Conservation (phyloP, 305 asterid species). For the Lippia alba region DNA sequence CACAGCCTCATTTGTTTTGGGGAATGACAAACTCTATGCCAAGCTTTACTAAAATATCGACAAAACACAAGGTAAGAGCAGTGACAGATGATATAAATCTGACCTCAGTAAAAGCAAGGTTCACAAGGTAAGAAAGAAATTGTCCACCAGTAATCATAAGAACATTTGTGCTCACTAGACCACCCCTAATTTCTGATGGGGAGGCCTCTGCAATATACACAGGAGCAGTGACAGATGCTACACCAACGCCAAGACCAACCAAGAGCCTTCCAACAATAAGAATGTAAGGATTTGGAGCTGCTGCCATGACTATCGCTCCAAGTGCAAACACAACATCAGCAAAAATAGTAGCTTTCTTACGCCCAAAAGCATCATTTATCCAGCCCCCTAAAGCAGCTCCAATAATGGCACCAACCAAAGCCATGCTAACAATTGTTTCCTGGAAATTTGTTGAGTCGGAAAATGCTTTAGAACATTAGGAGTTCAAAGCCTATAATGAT, state of each 20-base stretch:
- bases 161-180: slow-evolving; percentile 96
- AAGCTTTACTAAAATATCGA: slow-evolving; percentile 9
- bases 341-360: slow-evolving; percentile 86
- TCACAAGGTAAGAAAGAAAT: slow-evolving; percentile 93
- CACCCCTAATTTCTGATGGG: slow-evolving; percentile 91
- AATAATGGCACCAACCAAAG: slow-evolving; percentile 91
- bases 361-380: slow-evolving; percentile 86
- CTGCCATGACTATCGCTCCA: slow-evolving; percentile 88
- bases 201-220: slow-evolving; percentile 94
- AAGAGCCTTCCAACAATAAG: slow-evolving; percentile 85
- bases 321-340: slow-evolving; percentile 85
- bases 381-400: slow-evolving; percentile 96
- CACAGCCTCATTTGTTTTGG: background rate
- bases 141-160: slow-evolving; percentile 99
- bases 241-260: slow-evolving; percentile 91
- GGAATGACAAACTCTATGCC: slow-evolving; percentile 16
- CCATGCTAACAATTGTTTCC: slow-evolving; percentile 99
- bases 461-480: background rate
- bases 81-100: slow-evolving; percentile 36
- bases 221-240: slow-evolving; percentile 98
- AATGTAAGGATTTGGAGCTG: slow-evolving; percentile 77
- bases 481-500: background rate
- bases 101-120: slow-evolving; percentile 96
- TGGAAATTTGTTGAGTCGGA: slow-evolving; percentile 38
- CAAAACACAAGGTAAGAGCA: background rate